Percentiles rank a stretch among this genome's conserved stretches.
Evolutionary conservation across 2,329 filamentous ascomycete genomes (phyloP).

Genomic region (Talaromyces sp.): DNA sequence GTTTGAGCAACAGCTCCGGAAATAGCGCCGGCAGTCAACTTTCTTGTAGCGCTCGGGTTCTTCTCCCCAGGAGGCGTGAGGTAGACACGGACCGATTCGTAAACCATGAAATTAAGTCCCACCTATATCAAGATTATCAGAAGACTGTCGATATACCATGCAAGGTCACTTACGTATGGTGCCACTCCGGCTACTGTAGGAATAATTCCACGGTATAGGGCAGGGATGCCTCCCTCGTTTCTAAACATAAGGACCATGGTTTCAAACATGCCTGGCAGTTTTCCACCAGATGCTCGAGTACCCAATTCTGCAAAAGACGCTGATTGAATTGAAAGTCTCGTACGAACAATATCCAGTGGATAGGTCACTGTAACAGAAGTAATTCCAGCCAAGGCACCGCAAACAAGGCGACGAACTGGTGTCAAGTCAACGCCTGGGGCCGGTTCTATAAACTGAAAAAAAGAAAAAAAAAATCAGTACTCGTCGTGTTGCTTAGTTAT

Average conservation of each 20-base stretch:
- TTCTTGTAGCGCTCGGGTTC: constrained; percentile 72
- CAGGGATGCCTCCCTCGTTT: constrained; percentile 76
- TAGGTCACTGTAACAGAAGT: constrained; percentile 95
- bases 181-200: constrained; percentile 94
- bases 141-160: neutral
- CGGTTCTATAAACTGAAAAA: constrained; percentile 65
- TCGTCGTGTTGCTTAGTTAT: neutral
- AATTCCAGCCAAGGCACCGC: constrained; percentile 85
- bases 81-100: constrained; percentile 78
- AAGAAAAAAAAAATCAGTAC: neutral
- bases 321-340: constrained; percentile 89
- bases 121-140: constrained; percentile 50
- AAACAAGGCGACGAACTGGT: constrained; percentile 72
- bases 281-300: constrained; percentile 49
- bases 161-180: constrained; percentile 63
- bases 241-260: constrained; percentile 82
- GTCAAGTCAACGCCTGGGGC: constrained; percentile 68
- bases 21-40: constrained; percentile 82
- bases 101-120: constrained; percentile 97
- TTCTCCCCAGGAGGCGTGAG: constrained; percentile 84
- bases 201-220: constrained; percentile 89
- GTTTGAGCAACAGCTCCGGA: constrained; percentile 97
- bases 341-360: constrained; percentile 94
- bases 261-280: constrained; percentile 86
- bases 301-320: constrained; percentile 84